A percentile compares a stretch with the other conserved stretches of the same genome.
Evolutionary conservation across 2,329 filamentous ascomycete genomes (phyloP).

Genomic region (Exophiala bonariae): DNA sequence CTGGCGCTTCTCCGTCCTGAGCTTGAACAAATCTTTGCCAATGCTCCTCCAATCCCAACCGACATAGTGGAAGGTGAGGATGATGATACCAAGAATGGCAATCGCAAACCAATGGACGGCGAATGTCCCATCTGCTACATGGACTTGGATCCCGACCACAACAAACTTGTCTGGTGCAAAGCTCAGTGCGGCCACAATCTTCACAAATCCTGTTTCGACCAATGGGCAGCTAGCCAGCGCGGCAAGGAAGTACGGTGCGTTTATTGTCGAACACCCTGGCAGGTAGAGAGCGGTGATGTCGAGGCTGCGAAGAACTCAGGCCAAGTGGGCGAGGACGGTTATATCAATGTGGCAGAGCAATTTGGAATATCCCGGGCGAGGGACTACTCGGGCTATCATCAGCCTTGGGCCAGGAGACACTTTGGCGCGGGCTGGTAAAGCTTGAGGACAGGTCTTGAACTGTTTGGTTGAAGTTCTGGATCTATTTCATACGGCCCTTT

Average conservation of each 20-base stretch:
- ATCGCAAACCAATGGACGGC: conserved; percentile 59
- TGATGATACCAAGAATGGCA: conserved; percentile 39
- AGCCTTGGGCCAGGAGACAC: conserved; percentile 34
- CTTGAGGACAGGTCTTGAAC: conserved; percentile 1
- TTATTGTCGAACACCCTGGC: conserved; percentile 47
- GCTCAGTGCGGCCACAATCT: conserved; percentile 64
- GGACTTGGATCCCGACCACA: conserved; percentile 48
- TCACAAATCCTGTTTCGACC: conserved; percentile 58
- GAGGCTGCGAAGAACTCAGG: conserved; percentile 33
- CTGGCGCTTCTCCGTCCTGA: conserved; percentile 61
- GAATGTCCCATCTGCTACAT: conserved; percentile 65
- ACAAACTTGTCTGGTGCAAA: conserved; percentile 59
- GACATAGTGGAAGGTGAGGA: conserved; percentile 33
- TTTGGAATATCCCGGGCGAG: conserved; percentile 39
- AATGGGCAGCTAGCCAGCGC: conserved; percentile 47
- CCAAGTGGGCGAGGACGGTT: conserved; percentile 38
- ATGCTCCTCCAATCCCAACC: conserved; percentile 51
- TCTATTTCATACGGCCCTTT: no score
- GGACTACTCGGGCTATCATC: conserved; percentile 46
- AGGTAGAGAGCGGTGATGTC: conserved; percentile 33
- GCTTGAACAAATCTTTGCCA: conserved; percentile 55
- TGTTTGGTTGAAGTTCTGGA: no score
- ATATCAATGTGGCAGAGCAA: conserved; percentile 45
- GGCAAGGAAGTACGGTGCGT: conserved; percentile 41
- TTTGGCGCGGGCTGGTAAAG: conserved; percentile 16